These are phyloP conservation scores for Cryptococcus sp. DNA, from an alignment of 1,284 basidiomycete genomes.

Conservation along the genomic window DNA sequence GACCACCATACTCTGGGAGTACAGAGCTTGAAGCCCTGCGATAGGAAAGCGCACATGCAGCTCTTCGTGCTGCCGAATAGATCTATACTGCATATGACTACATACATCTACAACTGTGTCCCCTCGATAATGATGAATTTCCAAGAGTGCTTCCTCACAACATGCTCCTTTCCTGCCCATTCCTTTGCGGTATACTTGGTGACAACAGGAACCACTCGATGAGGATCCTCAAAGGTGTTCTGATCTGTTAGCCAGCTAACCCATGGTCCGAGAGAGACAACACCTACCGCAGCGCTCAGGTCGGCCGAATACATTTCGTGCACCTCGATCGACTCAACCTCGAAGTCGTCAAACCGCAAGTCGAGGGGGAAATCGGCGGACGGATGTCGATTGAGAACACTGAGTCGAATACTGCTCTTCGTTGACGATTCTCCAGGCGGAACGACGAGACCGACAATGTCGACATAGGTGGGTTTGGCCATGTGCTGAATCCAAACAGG, in stretches of 20 bases:
- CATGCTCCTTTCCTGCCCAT: conserved; percentile 15
- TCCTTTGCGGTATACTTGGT: conserved; percentile 14
- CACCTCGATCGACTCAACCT: conserved; percentile 21
- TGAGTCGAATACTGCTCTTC: conserved; percentile 25
- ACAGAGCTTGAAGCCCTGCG: no score
- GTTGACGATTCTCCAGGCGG: neutral
- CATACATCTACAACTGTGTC: neutral
- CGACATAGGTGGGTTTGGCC: conserved; percentile 31
- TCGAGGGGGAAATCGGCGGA: conserved; percentile 25
- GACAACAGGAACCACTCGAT: conserved; percentile 22
- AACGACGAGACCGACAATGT: conserved; percentile 30
- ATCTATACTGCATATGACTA: no score
- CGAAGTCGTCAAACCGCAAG: neutral
- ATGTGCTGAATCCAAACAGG: conserved; percentile 35
- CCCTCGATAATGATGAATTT: conserved; percentile 32
- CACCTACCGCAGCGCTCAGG: conserved; percentile 27
- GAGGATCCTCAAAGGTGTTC: conserved; percentile 36
- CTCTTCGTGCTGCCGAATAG: no score
- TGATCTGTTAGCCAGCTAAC: conserved; percentile 8
- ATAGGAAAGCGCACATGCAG: no score
- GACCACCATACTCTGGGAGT: no score
- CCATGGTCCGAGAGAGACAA: neutral
- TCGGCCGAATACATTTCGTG: conserved; percentile 40
- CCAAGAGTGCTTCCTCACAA: conserved; percentile 39
- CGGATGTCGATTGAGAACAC: conserved; percentile 39